Evolutionary conservation across 169 alveolate genomes (phyloP).

Genomic region (Cryptosporidium sp.): DNA sequence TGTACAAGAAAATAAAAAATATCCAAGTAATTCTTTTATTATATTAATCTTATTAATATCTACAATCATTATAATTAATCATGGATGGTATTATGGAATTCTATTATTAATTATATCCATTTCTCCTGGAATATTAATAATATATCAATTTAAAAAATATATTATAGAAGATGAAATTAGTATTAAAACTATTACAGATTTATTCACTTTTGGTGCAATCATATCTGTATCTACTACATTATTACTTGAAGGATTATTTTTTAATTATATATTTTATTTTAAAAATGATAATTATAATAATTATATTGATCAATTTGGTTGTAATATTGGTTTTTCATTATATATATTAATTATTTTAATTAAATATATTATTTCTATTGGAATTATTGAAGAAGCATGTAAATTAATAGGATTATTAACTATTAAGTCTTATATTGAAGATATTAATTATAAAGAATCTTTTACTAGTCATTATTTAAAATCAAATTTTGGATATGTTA

Average conservation of each 20-base stretch:
- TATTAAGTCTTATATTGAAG: neutral
- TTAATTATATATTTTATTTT: neutral
- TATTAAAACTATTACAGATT: slow-evolving; percentile 8
- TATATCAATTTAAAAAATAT: neutral
- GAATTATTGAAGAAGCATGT: slow-evolving; percentile 40
- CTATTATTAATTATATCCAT: neutral
- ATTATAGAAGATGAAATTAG: neutral
- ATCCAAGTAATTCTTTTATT: neutral
- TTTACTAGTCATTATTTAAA: slow-evolving; percentile 8
- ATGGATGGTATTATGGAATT: neutral
- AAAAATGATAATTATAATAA: neutral
- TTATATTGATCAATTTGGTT: slow-evolving; percentile 10
- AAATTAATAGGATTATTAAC: slow-evolving; percentile 28
- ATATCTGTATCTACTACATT: slow-evolving; percentile 25
- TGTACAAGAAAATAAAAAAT: neutral
- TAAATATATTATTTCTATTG: slow-evolving; percentile 28
- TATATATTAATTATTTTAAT: neutral
- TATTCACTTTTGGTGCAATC: slow-evolving; percentile 51
- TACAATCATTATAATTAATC: neutral
- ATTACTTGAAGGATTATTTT: slow-evolving; percentile 26
- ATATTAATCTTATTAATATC: neutral
- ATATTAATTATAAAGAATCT: neutral
- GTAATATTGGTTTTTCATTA: neutral
- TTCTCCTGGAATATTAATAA: slow-evolving; percentile 22
- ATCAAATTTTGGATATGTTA: slow-evolving; percentile 40